Conservation (phyloP, 495 filamentous ascomycete species). For the Alectoria sarmentosa region DNA sequence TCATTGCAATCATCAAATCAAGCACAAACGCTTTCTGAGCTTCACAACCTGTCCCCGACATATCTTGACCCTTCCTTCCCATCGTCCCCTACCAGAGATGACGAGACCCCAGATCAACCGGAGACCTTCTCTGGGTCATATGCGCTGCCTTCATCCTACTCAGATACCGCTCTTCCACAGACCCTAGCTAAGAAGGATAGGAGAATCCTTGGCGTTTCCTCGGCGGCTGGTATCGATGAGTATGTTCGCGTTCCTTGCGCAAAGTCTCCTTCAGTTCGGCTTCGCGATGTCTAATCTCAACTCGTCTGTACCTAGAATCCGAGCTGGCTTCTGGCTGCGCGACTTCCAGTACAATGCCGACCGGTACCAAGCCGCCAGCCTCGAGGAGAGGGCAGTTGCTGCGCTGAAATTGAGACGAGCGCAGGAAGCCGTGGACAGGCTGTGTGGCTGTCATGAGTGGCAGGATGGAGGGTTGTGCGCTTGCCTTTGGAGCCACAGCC, state of each 20-base stretch:
- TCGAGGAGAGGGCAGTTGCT: background rate
- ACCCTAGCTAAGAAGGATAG: background rate
- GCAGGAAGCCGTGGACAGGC: constrained; percentile 5
- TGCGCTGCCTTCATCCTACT: background rate
- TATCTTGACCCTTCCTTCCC: too few relatives aligned
- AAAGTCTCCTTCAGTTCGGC: background rate
- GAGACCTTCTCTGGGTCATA: background rate
- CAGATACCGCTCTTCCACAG: background rate
- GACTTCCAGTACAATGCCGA: background rate
- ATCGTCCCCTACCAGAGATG: background rate
- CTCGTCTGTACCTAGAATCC: background rate
- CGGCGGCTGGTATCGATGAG: background rate
- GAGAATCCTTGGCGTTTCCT: background rate
- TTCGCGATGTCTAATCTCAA: too few relatives aligned
- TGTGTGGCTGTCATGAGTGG: background rate
- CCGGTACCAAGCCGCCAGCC: background rate
- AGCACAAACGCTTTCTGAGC: background rate
- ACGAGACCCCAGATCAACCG: background rate
- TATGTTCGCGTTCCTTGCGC: background rate
- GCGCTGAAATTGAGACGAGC: background rate
- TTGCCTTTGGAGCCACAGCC: too few relatives aligned
- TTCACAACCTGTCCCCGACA: background rate
- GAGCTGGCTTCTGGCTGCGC: constrained; percentile 4
- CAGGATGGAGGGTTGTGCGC: too few relatives aligned
- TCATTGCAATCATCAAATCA: background rate